A percentile compares a stretch with the other conserved stretches of the same genome.
Evolutionary conservation across 2,329 filamentous ascomycete genomes (phyloP).

Genomic region (Penicillium sp.): DNA sequence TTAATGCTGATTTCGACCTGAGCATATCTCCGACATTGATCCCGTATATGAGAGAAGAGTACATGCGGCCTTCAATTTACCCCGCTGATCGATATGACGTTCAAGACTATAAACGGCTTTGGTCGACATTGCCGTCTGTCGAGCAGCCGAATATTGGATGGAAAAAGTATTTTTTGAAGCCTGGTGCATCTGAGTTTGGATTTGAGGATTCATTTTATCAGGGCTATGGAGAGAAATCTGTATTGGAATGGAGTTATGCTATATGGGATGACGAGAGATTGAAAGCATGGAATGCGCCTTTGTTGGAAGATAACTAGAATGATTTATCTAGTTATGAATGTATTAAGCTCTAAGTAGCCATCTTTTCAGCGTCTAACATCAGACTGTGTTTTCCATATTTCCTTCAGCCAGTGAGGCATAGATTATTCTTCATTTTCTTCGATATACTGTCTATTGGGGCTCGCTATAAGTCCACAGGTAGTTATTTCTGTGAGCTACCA

Average conservation of each 20-base stretch:
- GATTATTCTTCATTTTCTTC: too few species aligned
- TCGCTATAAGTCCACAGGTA: too few species aligned
- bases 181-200: too few species aligned
- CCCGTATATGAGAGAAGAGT: not conserved
- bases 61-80: constrained; percentile 7
- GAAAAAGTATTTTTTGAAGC: not conserved
- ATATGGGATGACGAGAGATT: not conserved
- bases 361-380: too few species aligned
- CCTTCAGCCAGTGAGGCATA: too few species aligned
- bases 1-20: not conserved
- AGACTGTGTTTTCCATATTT: too few species aligned
- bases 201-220: too few species aligned
- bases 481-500: too few species aligned
- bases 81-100: constrained; percentile 16
- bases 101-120: not conserved
- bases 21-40: not conserved
- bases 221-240: too few species aligned
- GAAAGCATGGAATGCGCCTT: not conserved
- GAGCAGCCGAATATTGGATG: constrained; percentile 16
- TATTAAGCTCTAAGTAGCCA: too few species aligned
- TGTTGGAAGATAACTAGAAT: not conserved
- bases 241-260: not conserved
- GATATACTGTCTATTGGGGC: too few species aligned
- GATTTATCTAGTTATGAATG: too few species aligned
- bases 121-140: constrained; percentile 3